phyloP scores from a whole-genome alignment of 176 grass and related monocot genomes.

The Otatea glauca region DNA sequence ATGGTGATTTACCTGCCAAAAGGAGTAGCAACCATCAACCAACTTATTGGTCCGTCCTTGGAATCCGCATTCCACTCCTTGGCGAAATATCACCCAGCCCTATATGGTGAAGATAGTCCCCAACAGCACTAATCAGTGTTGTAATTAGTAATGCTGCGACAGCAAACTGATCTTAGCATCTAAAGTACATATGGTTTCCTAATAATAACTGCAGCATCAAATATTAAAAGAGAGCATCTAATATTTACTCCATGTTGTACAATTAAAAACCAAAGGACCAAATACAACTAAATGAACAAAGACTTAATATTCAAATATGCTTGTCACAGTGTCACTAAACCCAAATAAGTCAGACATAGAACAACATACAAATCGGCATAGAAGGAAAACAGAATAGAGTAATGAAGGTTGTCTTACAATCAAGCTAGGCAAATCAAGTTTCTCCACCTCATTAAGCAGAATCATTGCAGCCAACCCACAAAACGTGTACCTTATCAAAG shows the following conservation, averaged over 20 bases:
- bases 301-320: neutral
- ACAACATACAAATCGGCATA: constrained; percentile 22
- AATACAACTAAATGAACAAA: neutral
- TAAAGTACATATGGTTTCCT: constrained; percentile 4
- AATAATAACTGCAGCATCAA: neutral
- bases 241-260: neutral
- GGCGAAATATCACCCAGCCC: constrained; percentile 79
- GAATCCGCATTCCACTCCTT: constrained; percentile 96
- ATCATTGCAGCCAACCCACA: constrained; percentile 91
- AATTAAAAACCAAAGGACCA: constrained; percentile 1
- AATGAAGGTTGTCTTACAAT: constrained; percentile 65
- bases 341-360: constrained; percentile 14
- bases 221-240: neutral
- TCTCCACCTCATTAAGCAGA: constrained; percentile 87
- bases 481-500: constrained; percentile 88
- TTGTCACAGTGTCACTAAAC: neutral
- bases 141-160: neutral
- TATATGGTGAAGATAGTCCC: constrained; percentile 43
- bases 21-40: constrained; percentile 99
- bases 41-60: constrained; percentile 95
- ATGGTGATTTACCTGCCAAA: constrained; percentile 88
- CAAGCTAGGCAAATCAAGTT: constrained; percentile 75
- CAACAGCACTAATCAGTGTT: neutral
- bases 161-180: neutral
- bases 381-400: constrained; percentile 29